A percentile compares a stretch with the other conserved stretches of the same genome.
These are phyloP conservation scores for Carex pumila DNA, from an alignment of 176 grass and related monocot species.

Conservation along the genomic window DNA sequence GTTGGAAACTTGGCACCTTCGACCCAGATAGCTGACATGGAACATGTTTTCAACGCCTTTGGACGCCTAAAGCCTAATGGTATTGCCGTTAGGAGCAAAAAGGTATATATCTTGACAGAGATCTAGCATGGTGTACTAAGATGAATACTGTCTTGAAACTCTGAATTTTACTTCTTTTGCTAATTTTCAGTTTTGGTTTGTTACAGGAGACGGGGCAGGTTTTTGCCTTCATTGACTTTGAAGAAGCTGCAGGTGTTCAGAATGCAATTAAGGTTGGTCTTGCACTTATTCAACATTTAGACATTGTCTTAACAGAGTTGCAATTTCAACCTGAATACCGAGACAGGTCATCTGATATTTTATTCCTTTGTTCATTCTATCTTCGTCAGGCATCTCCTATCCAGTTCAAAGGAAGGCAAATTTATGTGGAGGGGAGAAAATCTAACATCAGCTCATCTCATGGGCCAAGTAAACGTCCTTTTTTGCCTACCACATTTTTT, in stretches of 20 bases:
- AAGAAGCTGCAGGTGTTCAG: conserved; percentile 9
- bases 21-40: conserved; percentile 55
- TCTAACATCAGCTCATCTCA: conserved; percentile 40
- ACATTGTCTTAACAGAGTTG: not conserved
- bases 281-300: not conserved
- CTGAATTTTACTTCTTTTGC: not conserved
- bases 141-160: conserved; percentile 8
- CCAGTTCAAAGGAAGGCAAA: conserved; percentile 63
- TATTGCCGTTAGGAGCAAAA: conserved; percentile 86
- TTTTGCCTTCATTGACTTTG: conserved; percentile 27
- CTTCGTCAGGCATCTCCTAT: conserved; percentile 75
- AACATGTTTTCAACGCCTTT: conserved; percentile 77
- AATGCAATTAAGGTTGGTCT: conserved; percentile 27
- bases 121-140: conserved; percentile 53
- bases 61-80: conserved; percentile 70
- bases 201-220: conserved; percentile 18
- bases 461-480: conserved; percentile 53
- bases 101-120: conserved; percentile 51
- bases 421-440: conserved; percentile 78
- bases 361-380: not conserved
- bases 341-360: not conserved
- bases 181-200: not conserved
- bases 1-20: conserved; percentile 65
- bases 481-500: not conserved
- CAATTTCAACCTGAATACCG: not conserved